These are phyloP conservation scores for Penicillium antarcticum DNA, from an alignment of 495 filamentous ascomycete genomes.

Conservation along the genomic window DNA sequence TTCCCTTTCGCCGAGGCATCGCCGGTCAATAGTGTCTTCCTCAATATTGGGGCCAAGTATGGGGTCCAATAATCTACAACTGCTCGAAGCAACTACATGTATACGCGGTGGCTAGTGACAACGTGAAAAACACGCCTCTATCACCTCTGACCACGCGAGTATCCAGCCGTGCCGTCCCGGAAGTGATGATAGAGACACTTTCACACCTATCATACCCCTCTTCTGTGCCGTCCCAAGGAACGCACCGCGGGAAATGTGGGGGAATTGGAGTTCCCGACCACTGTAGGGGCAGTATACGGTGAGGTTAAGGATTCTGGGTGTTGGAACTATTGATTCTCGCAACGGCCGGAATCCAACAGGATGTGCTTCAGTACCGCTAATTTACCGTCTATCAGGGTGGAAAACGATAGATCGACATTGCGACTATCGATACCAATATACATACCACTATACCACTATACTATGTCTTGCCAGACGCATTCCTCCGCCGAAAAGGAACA, in stretches of 20 bases:
- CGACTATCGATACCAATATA: background rate
- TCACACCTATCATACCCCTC: conserved; percentile 11
- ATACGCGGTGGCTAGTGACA: background rate
- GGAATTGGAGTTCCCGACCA: background rate
- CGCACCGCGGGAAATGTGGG: conserved; percentile 3
- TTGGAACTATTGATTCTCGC: background rate
- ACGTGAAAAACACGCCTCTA: conserved; percentile 1
- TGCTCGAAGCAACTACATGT: background rate
- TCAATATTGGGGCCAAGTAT: background rate
- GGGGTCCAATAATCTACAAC: background rate
- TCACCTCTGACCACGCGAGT: conserved; percentile 7
- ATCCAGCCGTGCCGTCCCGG: conserved; percentile 5
- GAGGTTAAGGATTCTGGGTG: background rate
- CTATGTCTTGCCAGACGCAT: background rate
- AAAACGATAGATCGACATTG: background rate
- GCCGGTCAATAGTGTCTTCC: background rate
- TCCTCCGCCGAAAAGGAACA: background rate
- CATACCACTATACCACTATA: background rate
- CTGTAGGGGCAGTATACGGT: background rate
- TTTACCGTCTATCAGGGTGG: background rate
- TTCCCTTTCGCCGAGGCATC: background rate
- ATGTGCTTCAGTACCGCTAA: background rate
- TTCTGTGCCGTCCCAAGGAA: conserved; percentile 11
- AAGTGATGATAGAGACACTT: background rate
- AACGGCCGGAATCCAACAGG: background rate